Conservation (phyloP, 768 basidiomycete genomes). For the Pulveroboletus sp. region DNA sequence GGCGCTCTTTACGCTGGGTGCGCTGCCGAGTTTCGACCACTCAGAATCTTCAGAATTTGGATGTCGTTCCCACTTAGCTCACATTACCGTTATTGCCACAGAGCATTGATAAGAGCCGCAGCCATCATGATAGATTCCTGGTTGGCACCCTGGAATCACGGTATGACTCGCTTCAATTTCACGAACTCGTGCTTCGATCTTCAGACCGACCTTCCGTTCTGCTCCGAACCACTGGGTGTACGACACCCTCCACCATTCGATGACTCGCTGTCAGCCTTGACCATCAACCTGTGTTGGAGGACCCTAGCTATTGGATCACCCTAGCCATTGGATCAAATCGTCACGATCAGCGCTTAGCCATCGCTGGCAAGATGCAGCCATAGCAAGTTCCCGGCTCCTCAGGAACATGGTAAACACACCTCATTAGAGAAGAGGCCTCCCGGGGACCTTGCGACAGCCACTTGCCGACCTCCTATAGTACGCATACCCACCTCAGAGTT, state of each 20-base stretch:
- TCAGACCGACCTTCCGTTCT: not conserved
- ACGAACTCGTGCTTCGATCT: not conserved
- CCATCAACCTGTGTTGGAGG: not conserved
- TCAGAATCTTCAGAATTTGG: not conserved
- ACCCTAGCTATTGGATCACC: too few relatives aligned
- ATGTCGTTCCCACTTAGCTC: slow-evolving; percentile 12
- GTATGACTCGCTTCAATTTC: not conserved
- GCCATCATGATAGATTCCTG: not conserved
- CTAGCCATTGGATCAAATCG: not conserved
- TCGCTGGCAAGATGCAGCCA: not conserved
- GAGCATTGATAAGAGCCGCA: slow-evolving; percentile 15
- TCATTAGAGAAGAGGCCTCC: not conserved
- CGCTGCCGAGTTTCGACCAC: not conserved
- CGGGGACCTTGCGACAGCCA: slow-evolving; percentile 18
- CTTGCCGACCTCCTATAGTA: slow-evolving; percentile 13
- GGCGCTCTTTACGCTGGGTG: not conserved
- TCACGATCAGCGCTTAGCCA: too few relatives aligned
- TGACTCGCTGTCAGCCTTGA: not conserved
- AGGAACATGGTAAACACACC: not conserved
- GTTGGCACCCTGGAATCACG: not conserved
- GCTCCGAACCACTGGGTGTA: not conserved
- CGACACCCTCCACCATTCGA: not conserved
- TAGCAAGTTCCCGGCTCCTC: not conserved
- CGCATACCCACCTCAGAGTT: slow-evolving; percentile 16
- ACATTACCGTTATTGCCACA: slow-evolving; percentile 15